phyloP scores from a whole-genome alignment of 345 rosid genomes.

The Pistacia atlantica region DNA sequence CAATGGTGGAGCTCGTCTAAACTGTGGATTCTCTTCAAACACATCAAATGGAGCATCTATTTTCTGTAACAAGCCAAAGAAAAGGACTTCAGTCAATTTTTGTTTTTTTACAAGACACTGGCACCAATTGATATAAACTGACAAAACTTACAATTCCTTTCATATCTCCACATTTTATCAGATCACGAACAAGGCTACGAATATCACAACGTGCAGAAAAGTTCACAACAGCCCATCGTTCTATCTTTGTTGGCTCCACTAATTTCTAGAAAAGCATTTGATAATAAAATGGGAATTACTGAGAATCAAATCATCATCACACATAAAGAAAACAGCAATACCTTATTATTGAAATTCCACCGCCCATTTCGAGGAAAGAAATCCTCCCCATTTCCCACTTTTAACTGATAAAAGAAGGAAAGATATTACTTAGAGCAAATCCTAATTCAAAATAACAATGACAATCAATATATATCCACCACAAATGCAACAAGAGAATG shows the following conservation, averaged over 20 bases:
- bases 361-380: constrained; percentile 77
- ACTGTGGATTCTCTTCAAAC: constrained; percentile 55
- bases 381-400: constrained; percentile 83
- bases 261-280: constrained; percentile 53
- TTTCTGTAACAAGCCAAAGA: constrained; percentile 24
- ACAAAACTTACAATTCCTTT: constrained; percentile 83
- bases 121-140: background rate
- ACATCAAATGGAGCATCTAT: constrained; percentile 57
- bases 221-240: constrained; percentile 84
- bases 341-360: constrained; percentile 96
- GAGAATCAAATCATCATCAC: background rate
- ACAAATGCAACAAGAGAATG: background rate
- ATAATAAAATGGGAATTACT: constrained; percentile 10
- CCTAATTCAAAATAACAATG: background rate
- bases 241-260: constrained; percentile 67
- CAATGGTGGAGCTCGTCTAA: constrained; percentile 53
- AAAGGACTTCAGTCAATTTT: background rate
- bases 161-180: constrained; percentile 65
- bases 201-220: constrained; percentile 88
- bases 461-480: background rate
- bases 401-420: constrained; percentile 51
- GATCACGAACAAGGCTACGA: constrained; percentile 46
- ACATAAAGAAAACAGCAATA: constrained; percentile 13
- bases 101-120: background rate
- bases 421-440: background rate